phyloP scores from a whole-genome alignment of 164 flowering plant species.

The Dillenia turbinata region DNA sequence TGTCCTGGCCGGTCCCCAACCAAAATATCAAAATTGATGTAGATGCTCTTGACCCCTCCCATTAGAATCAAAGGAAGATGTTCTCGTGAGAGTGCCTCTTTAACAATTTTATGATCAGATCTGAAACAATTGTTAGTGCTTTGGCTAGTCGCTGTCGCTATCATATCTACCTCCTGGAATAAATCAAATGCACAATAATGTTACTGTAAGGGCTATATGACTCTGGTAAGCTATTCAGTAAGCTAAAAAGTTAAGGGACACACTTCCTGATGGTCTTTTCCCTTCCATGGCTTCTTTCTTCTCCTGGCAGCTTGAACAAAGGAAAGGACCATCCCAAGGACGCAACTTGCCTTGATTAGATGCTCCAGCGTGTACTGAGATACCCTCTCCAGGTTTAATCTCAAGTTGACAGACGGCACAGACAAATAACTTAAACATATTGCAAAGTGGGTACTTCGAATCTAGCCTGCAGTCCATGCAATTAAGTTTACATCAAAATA shows the following conservation, averaged over 20 bases:
- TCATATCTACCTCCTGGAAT: conserved; percentile 47
- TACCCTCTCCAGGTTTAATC: conserved; percentile 86
- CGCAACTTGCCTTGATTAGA: conserved; percentile 50
- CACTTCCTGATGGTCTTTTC: conserved; percentile 68
- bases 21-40: conserved; percentile 15
- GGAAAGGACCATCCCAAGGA: conserved; percentile 99
- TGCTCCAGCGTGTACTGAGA: conserved; percentile 76
- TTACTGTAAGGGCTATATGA: not conserved
- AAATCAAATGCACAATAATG: not conserved
- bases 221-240: not conserved
- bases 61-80: conserved; percentile 6
- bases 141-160: conserved; percentile 61
- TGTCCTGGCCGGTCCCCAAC: conserved; percentile 3
- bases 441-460: conserved; percentile 89
- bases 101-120: conserved; percentile 18
- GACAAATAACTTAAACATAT: conserved; percentile 86
- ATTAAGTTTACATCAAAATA: conserved; percentile 2
- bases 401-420: conserved; percentile 96
- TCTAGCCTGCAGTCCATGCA: conserved; percentile 64
- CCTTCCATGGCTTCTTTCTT: conserved; percentile 99
- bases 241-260: not conserved
- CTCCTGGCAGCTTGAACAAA: conserved; percentile 79
- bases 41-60: conserved; percentile 6
- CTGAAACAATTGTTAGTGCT: conserved; percentile 29
- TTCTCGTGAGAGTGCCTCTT: conserved; percentile 5